These are phyloP conservation scores for Cyclostephanos tholiformis DNA, from an alignment of 108 stramenopile genomes.

Conservation along the genomic window DNA sequence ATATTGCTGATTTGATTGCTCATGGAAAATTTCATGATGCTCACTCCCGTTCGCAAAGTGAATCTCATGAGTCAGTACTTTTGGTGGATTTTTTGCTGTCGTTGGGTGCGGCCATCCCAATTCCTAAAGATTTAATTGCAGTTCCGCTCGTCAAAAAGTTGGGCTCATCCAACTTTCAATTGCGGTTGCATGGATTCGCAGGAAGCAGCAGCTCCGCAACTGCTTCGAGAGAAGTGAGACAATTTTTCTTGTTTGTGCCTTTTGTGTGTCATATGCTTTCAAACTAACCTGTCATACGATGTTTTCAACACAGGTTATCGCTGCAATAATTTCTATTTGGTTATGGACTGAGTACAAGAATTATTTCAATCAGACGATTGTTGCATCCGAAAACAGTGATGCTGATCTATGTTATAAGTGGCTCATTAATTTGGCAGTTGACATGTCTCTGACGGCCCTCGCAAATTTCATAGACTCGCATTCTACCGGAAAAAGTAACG, in stretches of 20 bases:
- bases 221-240: slow-evolving; percentile 27
- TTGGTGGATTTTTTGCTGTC: slow-evolving; percentile 48
- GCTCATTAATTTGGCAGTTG: slow-evolving; percentile 64
- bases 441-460: slow-evolving; percentile 49
- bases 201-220: slow-evolving; percentile 30
- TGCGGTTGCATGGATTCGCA: slow-evolving; percentile 12
- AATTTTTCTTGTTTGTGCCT: background rate
- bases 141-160: slow-evolving; percentile 57
- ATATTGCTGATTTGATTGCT: slow-evolving; percentile 30
- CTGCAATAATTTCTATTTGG: slow-evolving; percentile 67
- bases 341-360: slow-evolving; percentile 71
- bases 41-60: slow-evolving; percentile 6
- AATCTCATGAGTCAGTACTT: slow-evolving; percentile 5
- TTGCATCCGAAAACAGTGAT: slow-evolving; percentile 59
- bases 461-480: slow-evolving; percentile 35
- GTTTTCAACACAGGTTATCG: slow-evolving; percentile 27
- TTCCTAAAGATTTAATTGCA: slow-evolving; percentile 62
- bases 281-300: background rate
- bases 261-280: background rate
- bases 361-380: slow-evolving; percentile 60
- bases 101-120: slow-evolving; percentile 69
- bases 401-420: slow-evolving; percentile 71
- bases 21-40: slow-evolving; percentile 41
- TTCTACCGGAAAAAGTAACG: slow-evolving; percentile 8
- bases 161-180: slow-evolving; percentile 40